Evolutionary conservation across 805 yeast genomes (phyloP), one percentile per base, ranked within the genome.

Genomic region (Barnettozyma wickerhamii): DNA sequence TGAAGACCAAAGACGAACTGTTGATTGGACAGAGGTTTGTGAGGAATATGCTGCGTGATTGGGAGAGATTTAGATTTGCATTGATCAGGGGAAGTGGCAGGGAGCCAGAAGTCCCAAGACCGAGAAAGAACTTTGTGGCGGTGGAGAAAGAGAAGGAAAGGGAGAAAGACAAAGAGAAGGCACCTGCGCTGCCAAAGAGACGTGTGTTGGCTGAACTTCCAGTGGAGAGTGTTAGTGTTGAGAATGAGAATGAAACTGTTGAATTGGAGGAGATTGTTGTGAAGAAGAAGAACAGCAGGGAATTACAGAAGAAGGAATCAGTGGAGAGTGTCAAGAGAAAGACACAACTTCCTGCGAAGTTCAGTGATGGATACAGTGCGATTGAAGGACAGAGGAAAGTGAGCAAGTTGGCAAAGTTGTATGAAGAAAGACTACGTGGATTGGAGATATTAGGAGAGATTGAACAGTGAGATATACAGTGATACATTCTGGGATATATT

Each of bases 361-460:
- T 56, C 23, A 49, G 56, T 20, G 58, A 54, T 10, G 57, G 58
- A 1, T 61, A 60, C 33, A 60, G 62, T 23, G 59, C 68, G 1
- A 51, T 55, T 10, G 58, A 61, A 32, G 65, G 68, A 6, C 60
- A 65, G 10, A 66, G 74, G 38, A 77, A 75, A 58, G 87, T 81
- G 2, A 75, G 79, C 10, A 79, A 75, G 52, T 62, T 81, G 43
- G 83, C 87, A 2, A 72, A 70, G 43, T 58, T 81, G 30, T 81
- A 76, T 48, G 89, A 81, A 53, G 85, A 81, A 53, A 64, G 82
- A 48, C 40, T 67, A 6, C 62, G 55, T 46, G 71, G 71, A 13
- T 46, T 65, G n/a, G 55, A 62, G 37, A 60, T 60, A 3, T 52
- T 65, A 45, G 54, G 59, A 26, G 64, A 64, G 35, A 51, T 64